Base-by-base conservation (phyloP, 441 rosid genomes). In the Bruguiera hainesii region DNA sequence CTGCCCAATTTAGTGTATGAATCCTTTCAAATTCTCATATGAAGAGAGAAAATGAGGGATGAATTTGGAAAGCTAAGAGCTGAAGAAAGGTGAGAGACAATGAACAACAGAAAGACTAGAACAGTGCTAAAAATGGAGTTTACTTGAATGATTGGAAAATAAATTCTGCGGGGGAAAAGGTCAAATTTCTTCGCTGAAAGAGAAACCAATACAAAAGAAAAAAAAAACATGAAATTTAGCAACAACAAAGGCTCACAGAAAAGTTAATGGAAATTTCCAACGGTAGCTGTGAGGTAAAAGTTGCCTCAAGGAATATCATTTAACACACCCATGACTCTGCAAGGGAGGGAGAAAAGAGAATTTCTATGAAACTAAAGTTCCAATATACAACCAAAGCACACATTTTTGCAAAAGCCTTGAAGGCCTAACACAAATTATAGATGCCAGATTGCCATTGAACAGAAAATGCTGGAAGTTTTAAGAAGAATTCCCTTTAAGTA, bases 261-360 rank as follows among this genome's bases (percentile, higher is more conserved):
- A 52, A 30, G 20, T 25, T 65, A 39, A 56, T 49, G 51, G 56
- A 21, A 37, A 57, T 13, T 76, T 61, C 20, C 57, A 70, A 80
- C 60, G 69, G 72, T 52, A 75, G 71, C 18, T 11, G 48, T 11
- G 18, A 42, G 16, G 48, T 42, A 42, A 13, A 11, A 42, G 13
- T 42, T 42, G 48, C 48, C 48, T 42, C 48, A 42, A 42, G 73
- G 58, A 49, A 67, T 46, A 33, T 60, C 18, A 35, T 31, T 26
- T 10, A 65, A 48, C 19, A 53, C 46, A 35, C 7, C 21, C 23
- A 30, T 18, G 49, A 33, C 10, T 52, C 31, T 52, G 13, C 13
- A 61, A 53, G 49, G 21, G 73, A 73, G 55, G 23, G 52, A 25
- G n/a, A 76, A 57, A 26, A 63, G 52, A 49, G 61, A 56, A 35